These are phyloP conservation scores for Brassica juncea DNA, from an alignment of 345 rosid genomes.

Conservation along the genomic window DNA sequence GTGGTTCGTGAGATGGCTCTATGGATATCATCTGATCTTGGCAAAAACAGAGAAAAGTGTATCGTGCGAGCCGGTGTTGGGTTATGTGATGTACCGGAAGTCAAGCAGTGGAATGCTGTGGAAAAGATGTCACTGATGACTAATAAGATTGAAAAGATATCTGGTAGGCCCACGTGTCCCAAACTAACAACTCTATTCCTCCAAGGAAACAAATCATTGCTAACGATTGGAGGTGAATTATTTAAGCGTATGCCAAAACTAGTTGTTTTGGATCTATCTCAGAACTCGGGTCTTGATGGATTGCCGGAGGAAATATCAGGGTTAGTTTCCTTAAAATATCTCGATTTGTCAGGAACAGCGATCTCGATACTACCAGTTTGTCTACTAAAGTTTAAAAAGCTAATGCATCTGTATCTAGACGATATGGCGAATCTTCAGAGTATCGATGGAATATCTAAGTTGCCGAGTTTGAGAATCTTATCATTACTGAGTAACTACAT, in stretches of 20 bases:
- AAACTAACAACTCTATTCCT: neutral
- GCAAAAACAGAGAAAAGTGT: neutral
- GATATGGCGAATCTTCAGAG: rapidly evolving
- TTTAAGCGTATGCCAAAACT: neutral
- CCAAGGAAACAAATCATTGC: neutral
- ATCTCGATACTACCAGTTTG: neutral
- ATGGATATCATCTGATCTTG: neutral
- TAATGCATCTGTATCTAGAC: neutral
- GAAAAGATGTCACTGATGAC: neutral
- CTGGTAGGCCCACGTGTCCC: neutral
- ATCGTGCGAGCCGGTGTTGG: neutral
- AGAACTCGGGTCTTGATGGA: neutral
- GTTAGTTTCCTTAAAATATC: neutral
- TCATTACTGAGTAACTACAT: neutral
- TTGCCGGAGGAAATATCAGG: neutral
- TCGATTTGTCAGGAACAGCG: neutral
- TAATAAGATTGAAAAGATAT: neutral
- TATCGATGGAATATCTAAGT: neutral
- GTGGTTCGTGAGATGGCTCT: neutral
- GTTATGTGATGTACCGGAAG: neutral
- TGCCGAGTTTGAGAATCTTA: neutral
- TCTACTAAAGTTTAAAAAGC: neutral
- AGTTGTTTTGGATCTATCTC: neutral
- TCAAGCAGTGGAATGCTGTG: neutral
- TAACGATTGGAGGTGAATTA: neutral